phyloP scores from a whole-genome alignment of 441 rosid genomes.

The Dalechampia spathulata region DNA sequence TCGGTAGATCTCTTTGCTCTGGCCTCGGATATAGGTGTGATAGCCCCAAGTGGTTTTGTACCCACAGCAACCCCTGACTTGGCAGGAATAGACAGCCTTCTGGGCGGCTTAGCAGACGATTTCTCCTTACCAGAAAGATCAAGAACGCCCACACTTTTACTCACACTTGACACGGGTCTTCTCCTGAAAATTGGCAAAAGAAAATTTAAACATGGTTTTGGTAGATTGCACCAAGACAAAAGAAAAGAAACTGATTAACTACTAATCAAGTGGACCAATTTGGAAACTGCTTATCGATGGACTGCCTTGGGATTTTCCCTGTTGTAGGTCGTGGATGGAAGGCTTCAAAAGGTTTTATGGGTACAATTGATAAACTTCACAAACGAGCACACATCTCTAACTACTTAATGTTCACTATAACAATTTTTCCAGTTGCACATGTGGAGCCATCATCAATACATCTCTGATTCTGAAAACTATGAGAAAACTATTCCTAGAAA shows the following conservation, averaged over 20 bases:
- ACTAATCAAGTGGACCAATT: too few relatives aligned
- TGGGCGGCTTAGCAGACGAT: conserved; percentile 66
- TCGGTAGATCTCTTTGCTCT: conserved; percentile 34
- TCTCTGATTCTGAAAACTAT: too few relatives aligned
- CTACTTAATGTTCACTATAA: too few relatives aligned
- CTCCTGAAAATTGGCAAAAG: conserved; percentile 24
- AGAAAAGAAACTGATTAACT: too few relatives aligned
- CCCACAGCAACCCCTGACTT: conserved; percentile 36
- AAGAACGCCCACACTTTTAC: conserved; percentile 69
- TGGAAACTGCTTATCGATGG: too few relatives aligned
- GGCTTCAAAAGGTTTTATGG: too few relatives aligned
- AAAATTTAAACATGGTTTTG: neutral
- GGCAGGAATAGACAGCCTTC: conserved; percentile 72
- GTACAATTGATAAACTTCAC: too few relatives aligned
- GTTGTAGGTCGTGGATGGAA: too few relatives aligned
- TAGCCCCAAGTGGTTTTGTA: conserved; percentile 25
- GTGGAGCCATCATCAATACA: too few relatives aligned
- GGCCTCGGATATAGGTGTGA: conserved; percentile 54
- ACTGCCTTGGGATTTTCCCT: too few relatives aligned
- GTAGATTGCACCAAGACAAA: neutral
- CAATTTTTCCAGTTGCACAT: too few relatives aligned
- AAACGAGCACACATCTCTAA: too few relatives aligned
- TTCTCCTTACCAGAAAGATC: conserved; percentile 62
- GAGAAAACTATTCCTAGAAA: neutral
- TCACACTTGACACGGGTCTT: conserved; percentile 40